These are phyloP conservation scores for Arthrobotrys musiformis DNA, from an alignment of 2,329 filamentous ascomycete species.

Conservation along the genomic window DNA sequence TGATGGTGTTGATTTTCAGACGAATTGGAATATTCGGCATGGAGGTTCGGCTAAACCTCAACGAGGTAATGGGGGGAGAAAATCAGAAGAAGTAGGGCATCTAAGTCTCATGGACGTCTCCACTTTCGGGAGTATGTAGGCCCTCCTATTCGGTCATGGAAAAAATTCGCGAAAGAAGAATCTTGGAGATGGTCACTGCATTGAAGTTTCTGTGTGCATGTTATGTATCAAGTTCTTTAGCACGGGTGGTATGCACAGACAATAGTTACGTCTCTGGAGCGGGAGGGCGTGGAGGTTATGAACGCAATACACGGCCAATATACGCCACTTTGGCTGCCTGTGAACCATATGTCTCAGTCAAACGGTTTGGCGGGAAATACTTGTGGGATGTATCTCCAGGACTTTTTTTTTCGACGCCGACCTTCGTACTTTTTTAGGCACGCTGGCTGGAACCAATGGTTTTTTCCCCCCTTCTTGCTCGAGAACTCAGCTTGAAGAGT, in stretches of 20 bases:
- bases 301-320: slow-evolving; percentile 22
- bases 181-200: neutral
- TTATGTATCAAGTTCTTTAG: neutral
- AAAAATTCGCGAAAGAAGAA: neutral
- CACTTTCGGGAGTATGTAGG: slow-evolving; percentile 27
- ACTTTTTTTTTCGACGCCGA: slow-evolving; percentile 5
- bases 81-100: slow-evolving; percentile 7
- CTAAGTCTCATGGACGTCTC: slow-evolving; percentile 3
- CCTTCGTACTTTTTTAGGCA: too few relatives aligned
- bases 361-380: neutral
- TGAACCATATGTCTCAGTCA: slow-evolving; percentile 38
- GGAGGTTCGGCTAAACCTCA: slow-evolving; percentile 21
- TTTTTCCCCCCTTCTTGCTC: neutral
- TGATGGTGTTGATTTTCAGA: too few relatives aligned
- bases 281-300: slow-evolving; percentile 22
- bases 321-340: slow-evolving; percentile 47
- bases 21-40: neutral
- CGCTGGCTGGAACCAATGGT: too few relatives aligned
- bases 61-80: slow-evolving; percentile 32
- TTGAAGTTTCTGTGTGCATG: neutral
- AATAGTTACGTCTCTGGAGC: slow-evolving; percentile 24
- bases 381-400: too few relatives aligned
- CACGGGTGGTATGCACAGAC: slow-evolving; percentile 8
- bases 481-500: too few relatives aligned
- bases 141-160: slow-evolving; percentile 8